Conservation (phyloP, 208 protist genomes). For the Leishmania martiniquensis region DNA sequence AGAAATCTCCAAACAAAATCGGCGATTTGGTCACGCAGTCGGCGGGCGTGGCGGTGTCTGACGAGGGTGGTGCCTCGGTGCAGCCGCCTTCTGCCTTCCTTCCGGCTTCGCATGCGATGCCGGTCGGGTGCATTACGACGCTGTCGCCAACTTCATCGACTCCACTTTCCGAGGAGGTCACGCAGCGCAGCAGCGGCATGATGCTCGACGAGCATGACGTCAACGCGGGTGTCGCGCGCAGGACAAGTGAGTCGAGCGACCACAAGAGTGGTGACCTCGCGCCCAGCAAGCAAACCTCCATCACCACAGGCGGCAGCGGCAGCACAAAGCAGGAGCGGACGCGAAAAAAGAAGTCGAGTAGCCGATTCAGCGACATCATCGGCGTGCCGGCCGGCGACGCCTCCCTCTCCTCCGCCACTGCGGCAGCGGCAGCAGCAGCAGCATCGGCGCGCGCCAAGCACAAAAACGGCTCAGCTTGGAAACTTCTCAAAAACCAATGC, state of each 20-base stretch:
- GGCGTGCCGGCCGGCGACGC: not conserved
- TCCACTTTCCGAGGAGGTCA: not conserved
- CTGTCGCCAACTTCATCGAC: not conserved
- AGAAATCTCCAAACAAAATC: slow-evolving; percentile 15
- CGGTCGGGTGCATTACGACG: slow-evolving; percentile 21
- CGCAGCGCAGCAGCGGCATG: not conserved
- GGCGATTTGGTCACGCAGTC: slow-evolving; percentile 3
- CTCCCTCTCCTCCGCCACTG: not conserved
- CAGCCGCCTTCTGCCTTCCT: not conserved
- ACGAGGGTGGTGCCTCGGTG: not conserved
- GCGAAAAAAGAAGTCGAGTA: not conserved
- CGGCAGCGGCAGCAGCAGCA: not conserved
- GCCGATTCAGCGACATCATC: slow-evolving; percentile 23
- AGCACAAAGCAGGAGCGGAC: not conserved
- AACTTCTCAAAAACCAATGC: slow-evolving; percentile 15
- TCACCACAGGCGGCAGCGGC: not conserved
- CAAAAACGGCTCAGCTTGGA: slow-evolving; percentile 15
- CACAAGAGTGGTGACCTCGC: not conserved
- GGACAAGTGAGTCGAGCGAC: not conserved
- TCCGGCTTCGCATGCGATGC: not conserved
- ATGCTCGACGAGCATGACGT: not conserved
- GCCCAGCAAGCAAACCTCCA: not conserved
- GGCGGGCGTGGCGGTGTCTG: not conserved
- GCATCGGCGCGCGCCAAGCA: not conserved
- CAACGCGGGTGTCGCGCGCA: not conserved